Base-by-base conservation (phyloP, 495 filamentous ascomycete species). In the Penicillium mononematosum region DNA sequence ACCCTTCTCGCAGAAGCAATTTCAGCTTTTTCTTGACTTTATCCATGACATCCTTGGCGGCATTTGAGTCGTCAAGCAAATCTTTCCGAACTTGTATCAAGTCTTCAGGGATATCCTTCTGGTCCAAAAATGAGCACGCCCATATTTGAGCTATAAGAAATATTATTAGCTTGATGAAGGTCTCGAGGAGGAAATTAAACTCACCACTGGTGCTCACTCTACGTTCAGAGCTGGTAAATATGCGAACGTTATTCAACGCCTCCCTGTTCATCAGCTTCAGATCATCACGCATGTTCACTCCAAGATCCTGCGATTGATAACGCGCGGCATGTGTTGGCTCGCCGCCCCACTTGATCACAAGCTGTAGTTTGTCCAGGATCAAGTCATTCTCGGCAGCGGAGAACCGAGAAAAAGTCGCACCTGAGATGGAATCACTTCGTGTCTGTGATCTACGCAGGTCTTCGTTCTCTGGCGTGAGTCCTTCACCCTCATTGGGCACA, bases 11-110 rank as follows among this genome's bases (percentile, higher is more conserved):
- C 51, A 98, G 75, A 38, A 98, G 79, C 2, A 88, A 83, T 74
- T 98, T 98, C 5, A 98, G 79, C 83, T 95, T 96, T 82, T 97
- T 98, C 79, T 98, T 98, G 45, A 98, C 94, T 69, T 95, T 96
- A 73, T 98, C 94, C 92, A 97, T 98, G 63, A 95, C 92, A 72
- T 98, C 95, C 70, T 98, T 98, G 51, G 94, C 94, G n/a, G 94
- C 94, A 73, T 98, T 98, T 1, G 91, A 96, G 67, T 98, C 94
- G 69, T 98, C 94, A 7, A 98, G 79, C 2, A 98, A 80, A 70
- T 98, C 92, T 69, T 98, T 98, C 43, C 94, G 84, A 55, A 98
- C 83, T 48, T 85, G 86, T 60, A 97, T 92, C 53, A 86, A 88
- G 53, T 94, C 88, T 42, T 89, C 83, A 0, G 89, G 85, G 16